Evolutionary conservation across 805 yeast species (phyloP), one percentile per base, ranked within the genome.

Genomic region (Saitoella complicata): DNA sequence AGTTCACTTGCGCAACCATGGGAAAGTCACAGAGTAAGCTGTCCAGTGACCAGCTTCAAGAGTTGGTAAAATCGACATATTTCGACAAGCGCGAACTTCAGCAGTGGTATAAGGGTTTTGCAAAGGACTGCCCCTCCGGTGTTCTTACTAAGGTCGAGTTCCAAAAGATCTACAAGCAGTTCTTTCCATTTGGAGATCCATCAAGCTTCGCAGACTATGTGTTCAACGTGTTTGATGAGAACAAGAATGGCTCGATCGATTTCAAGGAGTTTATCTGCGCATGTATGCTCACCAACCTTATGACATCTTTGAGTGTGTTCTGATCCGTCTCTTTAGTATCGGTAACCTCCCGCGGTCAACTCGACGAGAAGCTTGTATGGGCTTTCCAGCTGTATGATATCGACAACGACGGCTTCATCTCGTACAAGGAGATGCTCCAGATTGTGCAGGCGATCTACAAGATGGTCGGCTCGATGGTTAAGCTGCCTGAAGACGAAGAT

Each of bases 101-200:
- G 61, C 98, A 88, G 58, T 91, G 99, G 99, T 88, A 88, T 59
- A 88, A 88, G 59, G 57, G 97, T 2, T 91, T 91, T 55, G 67
- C 80, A 38, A 72, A 95, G 57, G 98, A 91, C 60, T 88, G 95
- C 59, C 96, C 96, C 1, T 70, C 76, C 33, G 97, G 97, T 1
- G 87, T 80, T 58, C 68, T 91, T 31, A 75, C 86, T 2, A 80
- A 79, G 55, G 83, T 80, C 41, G 97, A 91, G 57, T 85, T 91
- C 60, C 76, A 80, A 52, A 84, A 83, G 61, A 87, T 91, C 12
- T 93, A 87, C 66, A 84, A 84, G 59, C 97, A 91, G 58, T 91
- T 88, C 61, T 91, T 91, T 69, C 99, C 99, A 12, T 91, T 91
- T 67, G 99, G 99, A 0, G 95, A 88, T 56, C 95, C 98, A 1